Evolutionary conservation across 1,284 basidiomycete genomes (phyloP), one percentile per base, ranked within the genome.

Genomic region (Cryptococcus depauperatus): DNA sequence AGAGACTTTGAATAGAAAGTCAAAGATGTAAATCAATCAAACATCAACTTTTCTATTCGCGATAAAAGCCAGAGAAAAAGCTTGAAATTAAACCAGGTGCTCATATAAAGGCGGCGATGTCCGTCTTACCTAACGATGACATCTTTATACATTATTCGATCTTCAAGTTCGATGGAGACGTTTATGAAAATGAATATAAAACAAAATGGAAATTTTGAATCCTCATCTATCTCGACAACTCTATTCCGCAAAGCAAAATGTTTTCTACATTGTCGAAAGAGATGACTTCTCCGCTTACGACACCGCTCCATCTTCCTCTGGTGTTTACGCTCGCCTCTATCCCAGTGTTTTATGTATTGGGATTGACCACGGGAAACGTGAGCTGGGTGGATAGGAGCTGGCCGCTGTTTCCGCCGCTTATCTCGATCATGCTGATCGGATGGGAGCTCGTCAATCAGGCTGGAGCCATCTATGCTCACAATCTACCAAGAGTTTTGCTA

Each of bases 381-480:
- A 85, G 83, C 6, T 87, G 90, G 69, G 87, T 92, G 25, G 66
- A 70, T 43, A 51, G 63, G 23, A 41, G 61, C 16, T 87, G 83
- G 83, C 84, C 83, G 0, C 80, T 90, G 61, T 69, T 88, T 41
- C 89, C 90, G 0, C 77, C 82, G 6, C 74, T 89, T 18, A 90
- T 89, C 64, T 79, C 82, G 0, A 77, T 78, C 0, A 83, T 87
- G 58, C 85, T 81, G 58, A 81, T 75, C 38, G 62, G 62, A 2
- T 73, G 74, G 49, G 72, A 73, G 16, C 60, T 81, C 7, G 59
- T 69, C 34, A 84, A 85, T 8, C 78, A 76, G 55, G 74, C 76
- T 0, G 82, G 81, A 30, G 68, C 65, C 1, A 69, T 79, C 0
- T 69, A 66, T 63, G 61, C 71, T 35, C 70, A 72, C 11, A 66